Percentiles rank a stretch among this genome's conserved stretches.
These are phyloP conservation scores for Capsella rubella DNA, from an alignment of 441 rosid species.

Conservation along the genomic window DNA sequence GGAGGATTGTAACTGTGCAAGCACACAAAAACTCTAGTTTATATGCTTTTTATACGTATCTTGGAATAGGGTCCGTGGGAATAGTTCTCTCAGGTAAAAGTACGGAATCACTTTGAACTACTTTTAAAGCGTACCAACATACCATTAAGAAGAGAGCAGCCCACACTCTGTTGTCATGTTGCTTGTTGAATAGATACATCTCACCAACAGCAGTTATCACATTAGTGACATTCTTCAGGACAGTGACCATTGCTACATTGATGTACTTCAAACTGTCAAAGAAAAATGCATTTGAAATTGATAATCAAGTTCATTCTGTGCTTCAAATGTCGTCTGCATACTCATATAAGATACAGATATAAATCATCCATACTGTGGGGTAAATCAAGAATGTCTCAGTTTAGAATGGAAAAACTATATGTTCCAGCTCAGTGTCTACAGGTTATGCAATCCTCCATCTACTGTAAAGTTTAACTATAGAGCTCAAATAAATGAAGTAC, in stretches of 20 bases:
- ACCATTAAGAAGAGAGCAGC: conserved; percentile 97
- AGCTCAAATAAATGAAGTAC: not conserved
- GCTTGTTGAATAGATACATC: conserved; percentile 93
- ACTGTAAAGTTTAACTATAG: not conserved
- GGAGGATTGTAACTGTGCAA: not conserved
- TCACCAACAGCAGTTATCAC: conserved; percentile 96
- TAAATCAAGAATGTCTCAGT: not conserved
- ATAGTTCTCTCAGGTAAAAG: not conserved
- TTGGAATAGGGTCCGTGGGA: not conserved
- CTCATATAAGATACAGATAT: not conserved
- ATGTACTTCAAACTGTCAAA: conserved; percentile 89
- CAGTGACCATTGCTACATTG: conserved; percentile 99
- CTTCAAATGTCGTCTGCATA: not conserved
- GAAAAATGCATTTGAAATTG: conserved; percentile 5
- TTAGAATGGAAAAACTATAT: not conserved
- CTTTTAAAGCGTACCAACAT: conserved; percentile 39
- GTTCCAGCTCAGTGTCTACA: not conserved
- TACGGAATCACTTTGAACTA: conserved; percentile 1
- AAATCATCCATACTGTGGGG: not conserved
- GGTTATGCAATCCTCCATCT: not conserved
- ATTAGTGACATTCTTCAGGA: conserved; percentile 96
- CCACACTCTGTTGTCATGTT: conserved; percentile 97
- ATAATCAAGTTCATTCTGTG: conserved; percentile 1
- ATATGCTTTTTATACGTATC: not conserved
- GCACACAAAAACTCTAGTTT: not conserved